Conservation (phyloP, 805 yeast species). For the Wickerhamiella galacta region DNA sequence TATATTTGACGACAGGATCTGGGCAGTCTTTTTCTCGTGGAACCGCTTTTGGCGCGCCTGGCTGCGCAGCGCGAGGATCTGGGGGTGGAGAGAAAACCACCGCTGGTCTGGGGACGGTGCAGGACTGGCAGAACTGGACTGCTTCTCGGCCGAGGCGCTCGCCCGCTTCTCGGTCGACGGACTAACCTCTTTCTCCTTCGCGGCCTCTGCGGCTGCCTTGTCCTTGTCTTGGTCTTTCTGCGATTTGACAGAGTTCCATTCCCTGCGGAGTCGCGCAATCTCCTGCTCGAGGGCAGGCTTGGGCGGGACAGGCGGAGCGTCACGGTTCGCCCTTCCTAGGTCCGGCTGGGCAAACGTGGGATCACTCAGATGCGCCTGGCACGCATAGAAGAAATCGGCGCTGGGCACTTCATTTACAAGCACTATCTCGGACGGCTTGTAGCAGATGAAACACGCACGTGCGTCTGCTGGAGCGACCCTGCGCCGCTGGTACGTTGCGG, state of each 20-base stretch:
- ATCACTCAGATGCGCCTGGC: slow-evolving; percentile 34
- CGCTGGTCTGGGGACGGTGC: background rate
- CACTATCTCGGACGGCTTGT: slow-evolving; percentile 34
- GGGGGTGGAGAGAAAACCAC: slow-evolving; percentile 22
- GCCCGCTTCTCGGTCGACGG: background rate
- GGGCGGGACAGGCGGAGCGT: slow-evolving; percentile 3
- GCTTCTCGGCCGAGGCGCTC: background rate
- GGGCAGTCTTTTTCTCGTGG: slow-evolving; percentile 18
- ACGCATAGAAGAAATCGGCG: slow-evolving; percentile 36
- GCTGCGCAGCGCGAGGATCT: slow-evolving; percentile 28
- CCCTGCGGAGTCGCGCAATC: slow-evolving; percentile 19
- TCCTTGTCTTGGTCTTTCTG: slow-evolving; percentile 12
- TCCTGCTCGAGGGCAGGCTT: slow-evolving; percentile 16
- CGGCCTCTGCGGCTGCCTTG: slow-evolving; percentile 11
- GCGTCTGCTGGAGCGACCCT: slow-evolving; percentile 30
- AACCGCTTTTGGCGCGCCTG: slow-evolving; percentile 17
- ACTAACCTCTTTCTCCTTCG: background rate
- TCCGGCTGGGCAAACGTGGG: slow-evolving; percentile 30
- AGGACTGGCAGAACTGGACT: background rate
- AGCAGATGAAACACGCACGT: slow-evolving; percentile 36
- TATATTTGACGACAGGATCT: slow-evolving; percentile 18
- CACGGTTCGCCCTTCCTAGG: too few species aligned
- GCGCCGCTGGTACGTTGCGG: slow-evolving; percentile 30
- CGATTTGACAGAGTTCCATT: slow-evolving; percentile 15
- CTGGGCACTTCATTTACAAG: slow-evolving; percentile 30